Evolutionary conservation across 331 rosid genomes (phyloP).

Genomic region (Dryas integrifolia): DNA sequence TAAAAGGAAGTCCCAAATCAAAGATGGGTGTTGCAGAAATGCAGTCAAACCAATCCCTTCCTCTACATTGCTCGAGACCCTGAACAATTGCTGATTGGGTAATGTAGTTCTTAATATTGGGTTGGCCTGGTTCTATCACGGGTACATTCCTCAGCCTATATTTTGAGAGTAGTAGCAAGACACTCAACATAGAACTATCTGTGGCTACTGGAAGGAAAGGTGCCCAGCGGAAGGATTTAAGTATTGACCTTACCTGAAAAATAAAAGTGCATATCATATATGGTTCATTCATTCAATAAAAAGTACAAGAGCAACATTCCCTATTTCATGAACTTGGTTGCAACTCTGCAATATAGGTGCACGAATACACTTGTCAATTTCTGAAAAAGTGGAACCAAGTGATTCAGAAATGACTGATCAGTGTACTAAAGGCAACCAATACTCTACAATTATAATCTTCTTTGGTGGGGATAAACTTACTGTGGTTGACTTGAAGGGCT

Average conservation of each 20-base stretch:
- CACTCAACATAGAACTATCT: constrained; percentile 70
- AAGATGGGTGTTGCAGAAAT: constrained; percentile 55
- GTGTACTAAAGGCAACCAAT: background rate
- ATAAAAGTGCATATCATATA: constrained; percentile 9
- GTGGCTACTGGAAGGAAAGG: constrained; percentile 74
- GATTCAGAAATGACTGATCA: background rate
- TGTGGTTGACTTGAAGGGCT: constrained; percentile 91
- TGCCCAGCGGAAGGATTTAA: constrained; percentile 74
- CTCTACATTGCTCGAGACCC: constrained; percentile 79
- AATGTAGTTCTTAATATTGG: constrained; percentile 67
- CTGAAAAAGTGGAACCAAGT: background rate
- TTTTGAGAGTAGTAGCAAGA: constrained; percentile 81
- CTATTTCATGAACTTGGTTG: constrained; percentile 1
- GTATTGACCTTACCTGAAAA: constrained; percentile 68
- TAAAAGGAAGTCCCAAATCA: constrained; percentile 86
- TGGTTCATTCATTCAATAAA: background rate
- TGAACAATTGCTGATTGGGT: constrained; percentile 89
- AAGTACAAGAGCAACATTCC: background rate
- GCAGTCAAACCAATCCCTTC: constrained; percentile 93
- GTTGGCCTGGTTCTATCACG: constrained; percentile 67
- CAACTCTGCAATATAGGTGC: background rate
- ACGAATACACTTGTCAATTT: background rate
- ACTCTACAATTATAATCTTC: background rate
- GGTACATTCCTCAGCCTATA: constrained; percentile 91
- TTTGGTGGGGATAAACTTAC: constrained; percentile 42